These are phyloP conservation scores for Populus davidiana DNA, from an alignment of 345 rosid genomes.

Conservation along the genomic window DNA sequence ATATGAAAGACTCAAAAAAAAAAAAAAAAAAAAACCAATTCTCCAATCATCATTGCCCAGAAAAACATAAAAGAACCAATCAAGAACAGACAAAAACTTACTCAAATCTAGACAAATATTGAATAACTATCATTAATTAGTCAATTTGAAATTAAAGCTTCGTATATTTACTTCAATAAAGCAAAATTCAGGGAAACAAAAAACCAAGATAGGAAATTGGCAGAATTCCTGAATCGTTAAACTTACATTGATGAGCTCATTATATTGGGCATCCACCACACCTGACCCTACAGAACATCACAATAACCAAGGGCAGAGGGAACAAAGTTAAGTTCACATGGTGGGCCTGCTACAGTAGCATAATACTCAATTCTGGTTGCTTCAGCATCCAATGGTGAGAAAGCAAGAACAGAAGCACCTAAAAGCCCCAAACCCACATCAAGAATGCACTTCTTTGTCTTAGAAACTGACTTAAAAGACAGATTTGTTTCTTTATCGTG, in stretches of 20 bases:
- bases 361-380: slow-evolving; percentile 86
- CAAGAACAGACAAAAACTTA: neutral
- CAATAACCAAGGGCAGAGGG: slow-evolving; percentile 88
- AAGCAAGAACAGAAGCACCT: slow-evolving; percentile 60
- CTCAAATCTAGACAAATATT: neutral
- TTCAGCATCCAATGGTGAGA: slow-evolving; percentile 67
- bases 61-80: neutral
- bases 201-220: neutral
- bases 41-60: neutral
- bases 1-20: neutral
- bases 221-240: neutral
- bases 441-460: slow-evolving; percentile 30
- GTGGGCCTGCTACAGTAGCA: slow-evolving; percentile 83
- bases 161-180: neutral
- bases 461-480: slow-evolving; percentile 15
- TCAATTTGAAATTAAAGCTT: neutral
- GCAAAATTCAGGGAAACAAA: neutral
- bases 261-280: slow-evolving; percentile 57
- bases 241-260: slow-evolving; percentile 72
- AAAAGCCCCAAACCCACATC: slow-evolving; percentile 57
- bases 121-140: neutral
- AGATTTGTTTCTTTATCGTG: slow-evolving; percentile 14
- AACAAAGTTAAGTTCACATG: slow-evolving; percentile 61
- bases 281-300: slow-evolving; percentile 68
- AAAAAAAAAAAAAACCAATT: neutral